Base-by-base conservation (phyloP, 78 protist genomes). In the Chrysochromulina parva region DNA sequence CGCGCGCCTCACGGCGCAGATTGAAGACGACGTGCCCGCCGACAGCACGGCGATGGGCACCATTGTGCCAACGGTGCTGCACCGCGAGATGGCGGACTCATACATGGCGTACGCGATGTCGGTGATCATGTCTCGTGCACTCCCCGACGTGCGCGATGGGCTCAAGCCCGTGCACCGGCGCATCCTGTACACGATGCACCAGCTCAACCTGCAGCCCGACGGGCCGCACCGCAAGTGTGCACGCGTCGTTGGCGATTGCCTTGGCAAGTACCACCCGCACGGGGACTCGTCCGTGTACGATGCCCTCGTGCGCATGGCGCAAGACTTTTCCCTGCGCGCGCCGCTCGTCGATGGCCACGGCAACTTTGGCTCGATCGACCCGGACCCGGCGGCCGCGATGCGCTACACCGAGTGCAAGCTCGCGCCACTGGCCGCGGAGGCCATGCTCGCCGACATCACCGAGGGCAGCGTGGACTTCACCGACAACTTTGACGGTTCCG, bases 241-340 rank as follows among this genome's bases (percentile, higher is more conserved):
- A 1, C 65, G 67, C 24, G 90, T 88, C 90, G 90, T 88, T 3
- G 90, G 90, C 74, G 90, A 86, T 54, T 71, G 58, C n/a, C 73
- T 86, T 1, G 90, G 90, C 5, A 88, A 88, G 90, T 88, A 38
- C 78, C 90, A 88, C 80, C 90, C 90, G 53, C 90, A 88, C 90
- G 90, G 90, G 11, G 90, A 88, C 78, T 3, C 6, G 55, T 57
- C 90, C 22, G 90, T 88, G 60, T 88, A 88, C 90, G 90, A 88
- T 58, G 90, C 90, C 38, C 66, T 88, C 52, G 90, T 88, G 48
- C 74, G 90, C 26, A 88, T 88, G 90, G 90, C 90, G 20, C 90
- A 88, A 50, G 26, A 2, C 22, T 74, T 74, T 7, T 28, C 53
- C 24, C 0, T 74, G 26, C 53, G 80, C 52, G n/a, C 17, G 53